Percentiles rank a stretch among this genome's conserved stretches.
These are phyloP conservation scores for Euclidium syriacum DNA, from an alignment of 345 rosid species.

Conservation along the genomic window DNA sequence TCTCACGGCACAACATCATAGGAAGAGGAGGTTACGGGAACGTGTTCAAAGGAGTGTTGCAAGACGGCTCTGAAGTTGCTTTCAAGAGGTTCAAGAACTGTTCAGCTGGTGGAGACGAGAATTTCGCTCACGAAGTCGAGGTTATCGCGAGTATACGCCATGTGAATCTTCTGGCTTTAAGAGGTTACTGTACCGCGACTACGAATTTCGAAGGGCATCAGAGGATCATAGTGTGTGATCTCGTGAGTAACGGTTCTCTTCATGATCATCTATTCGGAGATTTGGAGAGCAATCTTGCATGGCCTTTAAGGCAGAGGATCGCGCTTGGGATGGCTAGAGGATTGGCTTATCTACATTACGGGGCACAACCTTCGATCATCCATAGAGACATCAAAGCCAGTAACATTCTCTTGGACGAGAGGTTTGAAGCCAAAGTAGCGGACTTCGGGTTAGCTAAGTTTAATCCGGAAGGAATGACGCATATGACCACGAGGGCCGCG, in stretches of 20 bases:
- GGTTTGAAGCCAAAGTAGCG: conserved; percentile 71
- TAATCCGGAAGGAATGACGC: conserved; percentile 72
- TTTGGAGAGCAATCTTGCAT: conserved; percentile 43
- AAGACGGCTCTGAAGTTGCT: conserved; percentile 77
- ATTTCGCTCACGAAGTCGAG: conserved; percentile 75
- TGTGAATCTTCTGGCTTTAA: conserved; percentile 72
- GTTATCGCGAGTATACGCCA: conserved; percentile 88
- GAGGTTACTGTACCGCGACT: conserved; percentile 85
- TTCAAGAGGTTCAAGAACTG: conserved; percentile 90
- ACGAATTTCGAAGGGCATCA: conserved; percentile 83
- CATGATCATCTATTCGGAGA: conserved; percentile 74
- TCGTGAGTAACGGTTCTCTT: conserved; percentile 76
- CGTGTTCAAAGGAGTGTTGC: conserved; percentile 63
- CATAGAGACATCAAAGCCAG: conserved; percentile 89
- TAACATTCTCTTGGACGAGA: conserved; percentile 83
- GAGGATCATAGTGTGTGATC: conserved; percentile 88
- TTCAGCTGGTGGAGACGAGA: conserved; percentile 67
- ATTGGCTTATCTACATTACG: conserved; percentile 77
- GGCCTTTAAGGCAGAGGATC: conserved; percentile 80
- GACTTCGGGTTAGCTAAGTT: conserved; percentile 94
- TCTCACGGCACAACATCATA: conserved; percentile 61
- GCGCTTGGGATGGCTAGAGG: conserved; percentile 87
- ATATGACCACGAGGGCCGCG: conserved; percentile 86
- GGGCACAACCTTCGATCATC: conserved; percentile 73
- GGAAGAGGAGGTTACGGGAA: conserved; percentile 93